Evolutionary conservation across 2,329 filamentous ascomycete species (phyloP).

Genomic region (Helotiales sp.): DNA sequence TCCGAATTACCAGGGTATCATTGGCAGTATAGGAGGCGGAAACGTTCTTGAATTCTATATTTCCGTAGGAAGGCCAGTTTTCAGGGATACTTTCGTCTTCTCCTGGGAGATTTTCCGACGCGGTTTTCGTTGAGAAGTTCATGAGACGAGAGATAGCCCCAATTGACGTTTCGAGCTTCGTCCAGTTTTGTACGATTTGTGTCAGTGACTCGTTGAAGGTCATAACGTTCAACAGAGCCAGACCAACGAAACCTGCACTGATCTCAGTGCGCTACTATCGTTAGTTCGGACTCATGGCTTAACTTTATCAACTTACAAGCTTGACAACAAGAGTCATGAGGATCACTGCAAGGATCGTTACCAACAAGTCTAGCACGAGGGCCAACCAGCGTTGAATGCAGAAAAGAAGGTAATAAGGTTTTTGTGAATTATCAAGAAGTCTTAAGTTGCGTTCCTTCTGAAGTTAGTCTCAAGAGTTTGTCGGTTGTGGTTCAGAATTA

Average conservation of each 20-base stretch:
- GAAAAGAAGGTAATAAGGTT: conserved; percentile 57
- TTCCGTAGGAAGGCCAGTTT: conserved; percentile 29
- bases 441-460: conserved; percentile 38
- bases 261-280: conserved; percentile 21
- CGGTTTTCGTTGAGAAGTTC: conserved; percentile 17
- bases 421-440: conserved; percentile 54
- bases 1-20: conserved; percentile 17
- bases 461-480: not conserved
- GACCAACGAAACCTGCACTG: conserved; percentile 31
- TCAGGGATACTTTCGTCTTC: conserved; percentile 19
- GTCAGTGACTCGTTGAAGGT: conserved; percentile 28
- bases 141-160: conserved; percentile 28
- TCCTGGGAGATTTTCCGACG: conserved; percentile 19
- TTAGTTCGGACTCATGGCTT: not conserved
- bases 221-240: conserved; percentile 34
- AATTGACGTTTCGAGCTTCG: conserved; percentile 29
- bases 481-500: not conserved
- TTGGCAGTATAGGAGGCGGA: conserved; percentile 33
- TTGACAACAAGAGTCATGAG: conserved; percentile 38
- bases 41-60: conserved; percentile 36
- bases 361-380: conserved; percentile 38
- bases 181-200: conserved; percentile 29
- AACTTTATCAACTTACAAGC: conserved; percentile 17
- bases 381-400: conserved; percentile 59
- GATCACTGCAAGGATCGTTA: conserved; percentile 32